These are phyloP conservation scores for Gonapodya prolifera DNA, from an alignment of 192 early-diverging fungal species.

Conservation along the genomic window DNA sequence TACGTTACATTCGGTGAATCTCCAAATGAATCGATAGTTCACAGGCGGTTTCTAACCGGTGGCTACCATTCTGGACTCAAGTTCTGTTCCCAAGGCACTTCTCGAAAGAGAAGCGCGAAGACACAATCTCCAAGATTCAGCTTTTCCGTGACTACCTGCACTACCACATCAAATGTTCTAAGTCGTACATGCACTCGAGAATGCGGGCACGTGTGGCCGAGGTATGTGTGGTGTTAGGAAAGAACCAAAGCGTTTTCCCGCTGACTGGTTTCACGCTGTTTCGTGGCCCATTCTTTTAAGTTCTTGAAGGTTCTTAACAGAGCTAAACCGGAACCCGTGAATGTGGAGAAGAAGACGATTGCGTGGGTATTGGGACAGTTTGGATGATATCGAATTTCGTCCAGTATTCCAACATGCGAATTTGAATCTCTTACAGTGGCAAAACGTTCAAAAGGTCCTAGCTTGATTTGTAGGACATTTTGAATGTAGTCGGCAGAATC, in stretches of 20 bases:
- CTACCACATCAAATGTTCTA: constrained; percentile 98
- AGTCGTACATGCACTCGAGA: constrained; percentile 94
- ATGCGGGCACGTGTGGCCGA: constrained; percentile 90
- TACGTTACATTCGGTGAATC: constrained; percentile 88
- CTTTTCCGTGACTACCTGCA: constrained; percentile 97
- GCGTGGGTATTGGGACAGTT: background rate
- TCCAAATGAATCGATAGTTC: background rate
- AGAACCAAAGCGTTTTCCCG: background rate
- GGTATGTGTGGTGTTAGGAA: constrained; percentile 13
- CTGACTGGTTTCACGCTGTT: too few species aligned
- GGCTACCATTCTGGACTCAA: too few species aligned
- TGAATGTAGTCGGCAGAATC: background rate
- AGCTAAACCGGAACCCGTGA: constrained; percentile 82
- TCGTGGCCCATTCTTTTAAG: too few species aligned
- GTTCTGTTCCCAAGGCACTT: constrained; percentile 94
- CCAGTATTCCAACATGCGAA: background rate
- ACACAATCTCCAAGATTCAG: constrained; percentile 90
- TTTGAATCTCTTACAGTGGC: background rate
- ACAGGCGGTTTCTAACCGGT: too few species aligned
- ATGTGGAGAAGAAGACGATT: constrained; percentile 58
- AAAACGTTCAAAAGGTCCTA: background rate
- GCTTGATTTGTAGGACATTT: background rate
- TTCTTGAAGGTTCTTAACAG: constrained; percentile 96
- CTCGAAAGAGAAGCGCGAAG: constrained; percentile 57
- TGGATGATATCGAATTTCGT: background rate